These are phyloP conservation scores for Kuraishia molischiana DNA, from an alignment of 805 yeast genomes.

Conservation along the genomic window DNA sequence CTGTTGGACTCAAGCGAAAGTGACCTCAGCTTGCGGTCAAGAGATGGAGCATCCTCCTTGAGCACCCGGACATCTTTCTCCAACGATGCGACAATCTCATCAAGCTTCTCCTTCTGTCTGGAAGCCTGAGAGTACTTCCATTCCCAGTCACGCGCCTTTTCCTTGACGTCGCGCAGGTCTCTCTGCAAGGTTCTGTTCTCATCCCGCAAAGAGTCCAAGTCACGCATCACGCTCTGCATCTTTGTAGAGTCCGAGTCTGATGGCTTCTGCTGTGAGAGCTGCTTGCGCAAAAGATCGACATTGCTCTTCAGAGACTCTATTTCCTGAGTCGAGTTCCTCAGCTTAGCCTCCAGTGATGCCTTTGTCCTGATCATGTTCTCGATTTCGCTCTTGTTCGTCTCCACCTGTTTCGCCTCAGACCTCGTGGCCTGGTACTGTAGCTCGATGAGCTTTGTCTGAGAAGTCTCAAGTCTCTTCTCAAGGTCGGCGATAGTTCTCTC, in stretches of 20 bases:
- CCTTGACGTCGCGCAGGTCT: conserved; percentile 4
- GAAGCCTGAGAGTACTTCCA: neutral
- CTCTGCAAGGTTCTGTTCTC: conserved; percentile 9
- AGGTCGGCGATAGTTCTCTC: neutral
- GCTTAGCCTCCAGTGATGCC: conserved; percentile 5
- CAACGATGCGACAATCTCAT: neutral
- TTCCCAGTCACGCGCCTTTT: conserved; percentile 1
- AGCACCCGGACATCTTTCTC: neutral
- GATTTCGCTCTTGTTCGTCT: conserved; percentile 3
- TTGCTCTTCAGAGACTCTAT: conserved; percentile 16
- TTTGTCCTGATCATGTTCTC: conserved; percentile 8
- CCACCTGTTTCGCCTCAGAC: neutral
- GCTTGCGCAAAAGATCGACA: conserved; percentile 6
- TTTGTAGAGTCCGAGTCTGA: conserved; percentile 5
- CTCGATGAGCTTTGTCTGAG: neutral
- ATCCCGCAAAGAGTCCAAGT: conserved; percentile 8
- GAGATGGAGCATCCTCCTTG: neutral
- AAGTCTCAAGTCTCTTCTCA: neutral
- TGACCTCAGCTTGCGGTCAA: conserved; percentile 2
- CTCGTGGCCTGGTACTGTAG: neutral
- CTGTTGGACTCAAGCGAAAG: conserved; percentile 4
- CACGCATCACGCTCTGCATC: conserved; percentile 7
- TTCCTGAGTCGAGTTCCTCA: conserved; percentile 6
- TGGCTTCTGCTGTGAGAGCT: conserved; percentile 2
- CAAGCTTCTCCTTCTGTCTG: conserved; percentile 2